These are phyloP conservation scores for Tetrapisispora arboricola DNA, from an alignment of 805 yeast genomes.

Conservation along the genomic window DNA sequence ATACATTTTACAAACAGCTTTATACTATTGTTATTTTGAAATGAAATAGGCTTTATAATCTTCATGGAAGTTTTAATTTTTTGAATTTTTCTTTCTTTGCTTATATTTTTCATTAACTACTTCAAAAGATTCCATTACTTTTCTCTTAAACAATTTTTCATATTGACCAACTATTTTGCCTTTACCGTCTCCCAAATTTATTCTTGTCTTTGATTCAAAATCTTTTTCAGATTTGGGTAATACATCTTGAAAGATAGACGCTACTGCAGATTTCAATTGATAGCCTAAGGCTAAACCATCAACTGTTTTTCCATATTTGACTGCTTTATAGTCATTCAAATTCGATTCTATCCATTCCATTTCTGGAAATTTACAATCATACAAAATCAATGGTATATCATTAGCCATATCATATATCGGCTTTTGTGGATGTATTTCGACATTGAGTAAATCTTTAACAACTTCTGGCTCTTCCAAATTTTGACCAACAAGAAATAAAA, in stretches of 20 bases:
- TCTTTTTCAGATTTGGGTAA: conserved; percentile 15
- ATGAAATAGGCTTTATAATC: neutral
- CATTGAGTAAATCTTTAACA: conserved; percentile 49
- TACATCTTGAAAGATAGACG: conserved; percentile 38
- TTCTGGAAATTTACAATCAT: conserved; percentile 68
- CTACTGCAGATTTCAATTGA: conserved; percentile 46
- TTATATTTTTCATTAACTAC: conserved; percentile 55
- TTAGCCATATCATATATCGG: conserved; percentile 86
- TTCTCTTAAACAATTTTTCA: conserved; percentile 47
- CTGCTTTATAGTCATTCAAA: conserved; percentile 30
- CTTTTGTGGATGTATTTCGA: conserved; percentile 45
- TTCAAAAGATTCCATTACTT: conserved; percentile 56
- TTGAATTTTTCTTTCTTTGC: conserved; percentile 30
- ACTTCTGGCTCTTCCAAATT: conserved; percentile 51
- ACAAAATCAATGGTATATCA: conserved; percentile 77
- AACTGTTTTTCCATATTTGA: conserved; percentile 34
- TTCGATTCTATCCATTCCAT: conserved; percentile 49
- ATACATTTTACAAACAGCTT: no score
- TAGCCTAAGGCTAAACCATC: conserved; percentile 46
- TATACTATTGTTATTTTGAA: neutral
- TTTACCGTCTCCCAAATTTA: conserved; percentile 67
- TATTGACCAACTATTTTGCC: conserved; percentile 53
- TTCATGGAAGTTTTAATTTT: no score
- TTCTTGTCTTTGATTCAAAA: conserved; percentile 25
- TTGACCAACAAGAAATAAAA: conserved; percentile 74